Evolutionary conservation across 805 yeast species (phyloP).

Genomic region (Saccharomycopsis microspora): DNA sequence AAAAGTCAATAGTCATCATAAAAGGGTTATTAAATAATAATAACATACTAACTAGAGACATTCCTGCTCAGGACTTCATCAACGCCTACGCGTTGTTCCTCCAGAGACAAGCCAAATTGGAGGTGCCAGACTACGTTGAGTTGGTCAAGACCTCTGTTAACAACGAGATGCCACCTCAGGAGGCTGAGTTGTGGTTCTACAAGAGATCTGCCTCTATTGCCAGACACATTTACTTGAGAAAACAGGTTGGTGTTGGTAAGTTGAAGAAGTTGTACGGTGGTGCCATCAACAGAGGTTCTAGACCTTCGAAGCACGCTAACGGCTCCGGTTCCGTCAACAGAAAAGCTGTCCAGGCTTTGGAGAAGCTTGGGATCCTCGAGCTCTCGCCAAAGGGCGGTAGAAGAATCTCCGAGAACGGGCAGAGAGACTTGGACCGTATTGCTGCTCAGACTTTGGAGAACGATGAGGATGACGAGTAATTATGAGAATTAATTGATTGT

Average conservation of each 20-base stretch:
- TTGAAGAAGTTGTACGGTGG: conserved; percentile 99
- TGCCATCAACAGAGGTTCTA: conserved; percentile 97
- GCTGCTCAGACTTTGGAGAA: conserved; percentile 97
- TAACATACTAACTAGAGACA: conserved; percentile 65
- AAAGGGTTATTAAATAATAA: conserved; percentile 14
- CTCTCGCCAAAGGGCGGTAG: conserved; percentile 98
- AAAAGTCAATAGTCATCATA: background rate
- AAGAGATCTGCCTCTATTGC: conserved; percentile 99
- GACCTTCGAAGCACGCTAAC: conserved; percentile 97
- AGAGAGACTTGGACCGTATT: conserved; percentile 99
- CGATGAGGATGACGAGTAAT: conserved; percentile 44
- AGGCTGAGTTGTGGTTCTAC: conserved; percentile 99
- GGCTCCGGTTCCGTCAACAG: conserved; percentile 99
- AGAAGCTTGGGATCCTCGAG: conserved; percentile 96
- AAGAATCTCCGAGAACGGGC: conserved; percentile 98
- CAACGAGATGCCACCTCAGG: conserved; percentile 99
- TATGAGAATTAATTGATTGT: background rate
- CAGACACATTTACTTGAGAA: conserved; percentile 99
- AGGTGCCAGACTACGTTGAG: conserved; percentile 99
- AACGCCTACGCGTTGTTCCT: conserved; percentile 99
- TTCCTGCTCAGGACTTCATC: conserved; percentile 99
- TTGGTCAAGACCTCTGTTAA: conserved; percentile 98
- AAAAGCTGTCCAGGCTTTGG: conserved; percentile 94
- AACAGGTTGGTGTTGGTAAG: conserved; percentile 98
- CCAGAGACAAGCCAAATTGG: conserved; percentile 99